Conservation (phyloP, 371 early-diverging fungal species). For the Encephalitozoon cuniculi region DNA sequence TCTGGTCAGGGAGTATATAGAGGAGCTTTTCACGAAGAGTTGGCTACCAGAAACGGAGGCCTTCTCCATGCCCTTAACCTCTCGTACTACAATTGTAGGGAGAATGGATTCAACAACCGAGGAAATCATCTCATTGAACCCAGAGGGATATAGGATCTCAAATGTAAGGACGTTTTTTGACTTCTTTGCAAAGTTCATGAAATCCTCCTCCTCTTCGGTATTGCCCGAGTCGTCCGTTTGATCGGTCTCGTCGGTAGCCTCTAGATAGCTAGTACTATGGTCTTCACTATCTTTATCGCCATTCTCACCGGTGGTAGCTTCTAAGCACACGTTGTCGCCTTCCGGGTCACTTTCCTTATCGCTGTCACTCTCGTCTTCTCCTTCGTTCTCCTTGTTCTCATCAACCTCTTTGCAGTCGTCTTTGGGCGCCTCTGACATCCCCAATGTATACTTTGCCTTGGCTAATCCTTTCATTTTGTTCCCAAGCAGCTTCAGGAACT, state of each 20-base stretch:
- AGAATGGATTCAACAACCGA: conserved; percentile 39
- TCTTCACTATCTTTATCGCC: not conserved
- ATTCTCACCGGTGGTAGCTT: conserved; percentile 45
- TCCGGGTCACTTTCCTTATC: conserved; percentile 2
- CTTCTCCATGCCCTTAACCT: conserved; percentile 20
- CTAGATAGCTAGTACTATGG: not conserved
- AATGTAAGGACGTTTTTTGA: conserved; percentile 16
- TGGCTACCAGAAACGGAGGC: not conserved
- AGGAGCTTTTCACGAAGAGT: conserved; percentile 40
- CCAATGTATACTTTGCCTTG: conserved; percentile 3
- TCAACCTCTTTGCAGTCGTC: not conserved
- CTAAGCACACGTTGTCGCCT: conserved; percentile 52
- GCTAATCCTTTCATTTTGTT: conserved; percentile 43
- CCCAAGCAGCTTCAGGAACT: conserved; percentile 46
- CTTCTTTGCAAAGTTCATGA: conserved; percentile 33
- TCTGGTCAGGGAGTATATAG: conserved; percentile 1
- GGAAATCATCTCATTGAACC: conserved; percentile 34
- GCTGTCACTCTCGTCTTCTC: conserved; percentile 29
- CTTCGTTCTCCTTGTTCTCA: conserved; percentile 11
- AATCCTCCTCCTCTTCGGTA: not conserved
- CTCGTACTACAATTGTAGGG: conserved; percentile 27
- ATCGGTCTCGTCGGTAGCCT: not conserved
- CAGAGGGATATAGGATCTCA: conserved; percentile 39
- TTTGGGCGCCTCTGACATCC: not conserved
- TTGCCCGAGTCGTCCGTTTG: not conserved